These are phyloP conservation scores for Ustilaginoidea virens DNA, from an alignment of 2,329 filamentous ascomycete species.

Conservation along the genomic window DNA sequence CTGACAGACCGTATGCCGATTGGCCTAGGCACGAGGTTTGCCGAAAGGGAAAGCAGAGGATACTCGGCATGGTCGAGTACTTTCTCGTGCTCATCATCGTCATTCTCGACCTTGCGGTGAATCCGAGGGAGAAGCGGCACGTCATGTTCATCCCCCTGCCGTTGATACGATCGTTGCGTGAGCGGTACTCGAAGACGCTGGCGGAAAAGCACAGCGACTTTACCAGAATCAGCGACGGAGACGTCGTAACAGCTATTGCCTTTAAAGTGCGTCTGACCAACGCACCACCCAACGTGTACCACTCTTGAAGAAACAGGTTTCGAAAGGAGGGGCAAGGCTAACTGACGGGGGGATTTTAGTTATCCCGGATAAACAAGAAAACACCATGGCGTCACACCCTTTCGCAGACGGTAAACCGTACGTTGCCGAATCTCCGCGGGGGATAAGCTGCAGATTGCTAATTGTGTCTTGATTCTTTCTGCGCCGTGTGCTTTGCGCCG, in stretches of 20 bases:
- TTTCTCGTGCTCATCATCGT: not conserved
- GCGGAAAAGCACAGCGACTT: conserved; percentile 1
- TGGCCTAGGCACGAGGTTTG: not conserved
- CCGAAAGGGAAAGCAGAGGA: not conserved
- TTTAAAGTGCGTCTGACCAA: conserved; percentile 4
- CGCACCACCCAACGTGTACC: not conserved
- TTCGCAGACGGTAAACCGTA: conserved; percentile 3
- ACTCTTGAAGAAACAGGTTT: not conserved
- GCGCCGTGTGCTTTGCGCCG: not conserved
- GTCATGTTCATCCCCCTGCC: conserved; percentile 3
- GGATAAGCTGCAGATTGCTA: not conserved
- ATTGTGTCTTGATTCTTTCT: not conserved
- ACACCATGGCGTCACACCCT: not conserved
- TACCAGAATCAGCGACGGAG: conserved; percentile 3
- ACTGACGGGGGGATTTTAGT: not conserved
- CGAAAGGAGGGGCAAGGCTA: no score
- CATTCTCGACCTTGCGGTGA: conserved; percentile 1
- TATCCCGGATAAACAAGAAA: conserved; percentile 2
- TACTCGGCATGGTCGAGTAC: conserved; percentile 1
- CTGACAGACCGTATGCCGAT: conserved; percentile 1
- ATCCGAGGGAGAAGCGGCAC: not conserved
- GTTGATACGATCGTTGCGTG: conserved; percentile 1
- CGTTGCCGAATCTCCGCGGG: not conserved
- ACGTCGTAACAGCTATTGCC: conserved; percentile 5
- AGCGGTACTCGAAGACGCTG: not conserved